phyloP scores from a whole-genome alignment of 2,329 filamentous ascomycete species.

The Cladosporium cucumerinum region DNA sequence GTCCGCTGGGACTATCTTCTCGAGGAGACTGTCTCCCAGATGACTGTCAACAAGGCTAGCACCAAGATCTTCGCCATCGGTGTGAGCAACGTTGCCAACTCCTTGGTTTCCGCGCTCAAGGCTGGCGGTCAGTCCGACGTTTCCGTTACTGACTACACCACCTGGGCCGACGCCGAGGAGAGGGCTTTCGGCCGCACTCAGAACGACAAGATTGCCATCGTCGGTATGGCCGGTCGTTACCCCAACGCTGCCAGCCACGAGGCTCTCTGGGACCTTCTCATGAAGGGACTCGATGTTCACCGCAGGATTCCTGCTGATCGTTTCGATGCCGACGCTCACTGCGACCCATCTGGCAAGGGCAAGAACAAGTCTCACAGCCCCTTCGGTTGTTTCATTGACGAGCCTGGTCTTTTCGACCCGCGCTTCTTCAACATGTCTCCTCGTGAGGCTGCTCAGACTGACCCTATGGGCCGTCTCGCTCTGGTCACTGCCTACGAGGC shows the following conservation, averaged over 20 bases:
- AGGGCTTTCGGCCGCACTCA: conserved; percentile 44
- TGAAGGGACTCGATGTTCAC: conserved; percentile 72
- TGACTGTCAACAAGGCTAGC: conserved; percentile 41
- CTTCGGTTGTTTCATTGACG: conserved; percentile 72
- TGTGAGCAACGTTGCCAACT: conserved; percentile 53
- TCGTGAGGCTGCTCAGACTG: conserved; percentile 73
- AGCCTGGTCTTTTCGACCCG: conserved; percentile 76
- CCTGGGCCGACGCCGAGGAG: conserved; percentile 39
- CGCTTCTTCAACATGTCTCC: conserved; percentile 86
- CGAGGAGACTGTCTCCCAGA: conserved; percentile 47
- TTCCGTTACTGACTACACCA: conserved; percentile 43
- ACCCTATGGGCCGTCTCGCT: conserved; percentile 76
- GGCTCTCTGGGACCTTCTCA: conserved; percentile 70
- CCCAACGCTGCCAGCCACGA: conserved; percentile 69
- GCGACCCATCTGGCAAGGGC: conserved; percentile 66
- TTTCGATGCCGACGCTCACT: conserved; percentile 70
- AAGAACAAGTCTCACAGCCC: conserved; percentile 75
- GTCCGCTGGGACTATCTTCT: conserved; percentile 51
- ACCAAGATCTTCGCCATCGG: conserved; percentile 50
- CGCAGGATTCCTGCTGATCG: conserved; percentile 64
- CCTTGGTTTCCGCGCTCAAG: conserved; percentile 53
- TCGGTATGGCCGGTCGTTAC: conserved; percentile 77
- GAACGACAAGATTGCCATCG: conserved; percentile 74
- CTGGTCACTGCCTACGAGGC: conserved; percentile 77
- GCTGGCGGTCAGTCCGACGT: conserved; percentile 47